Conservation (phyloP, 306 rosid genomes). For the Calophaca sinica region DNA sequence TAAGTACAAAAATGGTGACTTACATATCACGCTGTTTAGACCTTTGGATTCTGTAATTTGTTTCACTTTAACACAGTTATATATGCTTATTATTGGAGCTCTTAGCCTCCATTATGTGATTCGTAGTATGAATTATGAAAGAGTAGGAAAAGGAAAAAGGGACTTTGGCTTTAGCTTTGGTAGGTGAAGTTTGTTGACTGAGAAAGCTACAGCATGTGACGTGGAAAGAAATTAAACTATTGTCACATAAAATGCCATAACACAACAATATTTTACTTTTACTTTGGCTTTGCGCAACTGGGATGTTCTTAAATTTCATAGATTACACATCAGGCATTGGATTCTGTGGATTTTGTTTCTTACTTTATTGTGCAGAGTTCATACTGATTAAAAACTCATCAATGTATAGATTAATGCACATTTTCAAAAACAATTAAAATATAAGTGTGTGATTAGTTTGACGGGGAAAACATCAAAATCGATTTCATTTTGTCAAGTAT, state of each 20-base stretch:
- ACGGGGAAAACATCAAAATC: too few species aligned
- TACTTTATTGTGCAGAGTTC: constrained; percentile 1
- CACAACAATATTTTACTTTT: constrained; percentile 48
- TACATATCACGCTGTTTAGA: neutral
- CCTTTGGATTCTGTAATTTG: constrained; percentile 37
- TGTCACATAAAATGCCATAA: constrained; percentile 40
- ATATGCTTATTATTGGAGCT: constrained; percentile 35
- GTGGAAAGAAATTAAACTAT: constrained; percentile 44
- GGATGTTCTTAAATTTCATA: constrained; percentile 40
- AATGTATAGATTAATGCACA: too few species aligned
- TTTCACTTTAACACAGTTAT: constrained; percentile 25
- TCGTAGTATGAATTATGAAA: neutral
- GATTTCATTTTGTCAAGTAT: too few species aligned
- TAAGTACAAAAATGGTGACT: constrained; percentile 28
- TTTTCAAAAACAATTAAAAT: too few species aligned
- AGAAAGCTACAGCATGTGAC: constrained; percentile 71
- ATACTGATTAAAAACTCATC: too few species aligned
- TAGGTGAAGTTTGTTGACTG: constrained; percentile 53
- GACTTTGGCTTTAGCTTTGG: constrained; percentile 31
- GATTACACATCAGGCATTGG: constrained; percentile 27
- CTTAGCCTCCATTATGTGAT: constrained; percentile 32
- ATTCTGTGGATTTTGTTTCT: constrained; percentile 36
- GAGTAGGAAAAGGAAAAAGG: constrained; percentile 9
- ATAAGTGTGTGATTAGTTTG: too few species aligned
- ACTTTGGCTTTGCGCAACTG: constrained; percentile 43